Conservation (phyloP, 495 filamentous ascomycete genomes). For the Apiosordaria backusii region DNA sequence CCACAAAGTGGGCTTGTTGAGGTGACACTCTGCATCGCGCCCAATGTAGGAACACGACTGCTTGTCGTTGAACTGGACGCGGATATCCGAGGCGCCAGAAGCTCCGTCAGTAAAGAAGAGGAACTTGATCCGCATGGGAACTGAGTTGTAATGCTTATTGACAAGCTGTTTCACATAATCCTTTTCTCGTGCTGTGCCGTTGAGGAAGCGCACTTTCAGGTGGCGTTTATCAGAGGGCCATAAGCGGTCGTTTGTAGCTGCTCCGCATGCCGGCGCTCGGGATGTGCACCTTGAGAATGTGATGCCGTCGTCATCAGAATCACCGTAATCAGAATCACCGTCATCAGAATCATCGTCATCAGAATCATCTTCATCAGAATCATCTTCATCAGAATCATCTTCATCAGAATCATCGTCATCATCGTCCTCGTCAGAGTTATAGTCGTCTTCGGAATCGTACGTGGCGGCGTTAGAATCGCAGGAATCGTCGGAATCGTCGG, state of each 20-base stretch:
- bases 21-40: neutral
- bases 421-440: neutral
- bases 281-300: neutral
- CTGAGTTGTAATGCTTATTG: neutral
- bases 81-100: neutral
- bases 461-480: too few species aligned
- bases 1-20: neutral
- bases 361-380: neutral
- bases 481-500: too few species aligned
- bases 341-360: neutral
- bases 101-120: neutral
- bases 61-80: neutral
- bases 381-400: too few species aligned
- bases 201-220: neutral
- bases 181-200: neutral
- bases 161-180: neutral
- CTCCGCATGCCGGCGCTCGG: neutral
- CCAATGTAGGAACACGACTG: neutral
- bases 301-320: neutral
- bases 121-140: neutral
- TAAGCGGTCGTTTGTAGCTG: neutral
- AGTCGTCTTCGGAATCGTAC: neutral
- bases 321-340: neutral
- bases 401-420: neutral
- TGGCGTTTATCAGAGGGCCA: neutral